A percentile compares a stretch with the other conserved stretches of the same genome.
Evolutionary conservation across 164 flowering plant genomes (phyloP).

Genomic region (Umbellularia californica): DNA sequence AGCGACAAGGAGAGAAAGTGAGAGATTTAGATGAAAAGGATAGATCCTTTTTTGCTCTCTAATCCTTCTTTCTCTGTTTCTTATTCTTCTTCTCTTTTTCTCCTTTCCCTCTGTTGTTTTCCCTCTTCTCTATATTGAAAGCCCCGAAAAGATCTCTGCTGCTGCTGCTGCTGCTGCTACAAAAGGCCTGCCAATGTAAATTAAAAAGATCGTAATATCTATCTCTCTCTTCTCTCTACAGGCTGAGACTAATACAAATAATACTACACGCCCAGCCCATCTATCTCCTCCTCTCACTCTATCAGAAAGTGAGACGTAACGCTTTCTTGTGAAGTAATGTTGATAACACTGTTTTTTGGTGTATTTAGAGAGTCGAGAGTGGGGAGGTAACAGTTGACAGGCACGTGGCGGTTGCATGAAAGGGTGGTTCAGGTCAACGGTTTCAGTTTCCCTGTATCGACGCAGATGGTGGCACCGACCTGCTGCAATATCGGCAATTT

Average conservation of each 20-base stretch:
- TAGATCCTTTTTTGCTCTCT: slow-evolving; percentile 9
- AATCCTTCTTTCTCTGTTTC: not conserved
- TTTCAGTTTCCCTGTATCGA: not conserved
- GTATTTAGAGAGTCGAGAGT: not conserved
- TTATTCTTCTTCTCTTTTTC: not conserved
- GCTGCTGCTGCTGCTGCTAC: not conserved
- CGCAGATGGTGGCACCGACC: slow-evolving; percentile 14
- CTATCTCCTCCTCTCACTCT: no score
- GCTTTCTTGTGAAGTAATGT: not conserved
- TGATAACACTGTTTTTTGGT: not conserved
- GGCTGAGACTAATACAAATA: not conserved
- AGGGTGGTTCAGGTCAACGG: slow-evolving; percentile 10
- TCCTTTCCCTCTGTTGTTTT: not conserved
- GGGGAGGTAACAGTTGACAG: not conserved
- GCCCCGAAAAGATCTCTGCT: slow-evolving; percentile 13
- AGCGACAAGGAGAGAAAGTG: not conserved
- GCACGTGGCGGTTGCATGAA: slow-evolving; percentile 6
- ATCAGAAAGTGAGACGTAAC: not conserved
- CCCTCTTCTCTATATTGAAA: not conserved
- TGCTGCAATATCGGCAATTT: not conserved
- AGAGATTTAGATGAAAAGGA: slow-evolving; percentile 14
- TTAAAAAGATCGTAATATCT: slow-evolving; percentile 2
- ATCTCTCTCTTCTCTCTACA: not conserved
- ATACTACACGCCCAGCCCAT: not conserved
- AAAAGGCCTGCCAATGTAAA: slow-evolving; percentile 4